Evolutionary conservation across 495 filamentous ascomycete species (phyloP), one percentile per base, ranked within the genome.

Genomic region (Penicillium desertorum): DNA sequence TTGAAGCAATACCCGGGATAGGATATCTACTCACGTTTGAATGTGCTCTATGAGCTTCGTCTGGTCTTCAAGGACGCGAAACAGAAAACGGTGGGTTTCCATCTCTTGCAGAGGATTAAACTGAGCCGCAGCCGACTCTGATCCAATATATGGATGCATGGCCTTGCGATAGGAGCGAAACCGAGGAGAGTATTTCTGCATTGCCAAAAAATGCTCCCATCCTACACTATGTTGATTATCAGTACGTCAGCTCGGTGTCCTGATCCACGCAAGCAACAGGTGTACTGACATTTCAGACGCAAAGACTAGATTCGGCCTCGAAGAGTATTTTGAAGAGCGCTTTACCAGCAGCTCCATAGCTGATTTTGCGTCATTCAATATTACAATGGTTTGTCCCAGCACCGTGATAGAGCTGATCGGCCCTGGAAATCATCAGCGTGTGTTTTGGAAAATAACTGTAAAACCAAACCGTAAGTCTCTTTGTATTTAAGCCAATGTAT

Each of bases 401-500:
- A 79, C 65, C 2, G 73, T 78, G 6, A 83, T 46, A 17, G 78
- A 83, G 57, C 78, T 82, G 16, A 83, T 5, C 23, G 23, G 23
- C 23, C 23, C 23, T 25, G 5, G 23, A 5, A 3, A 5, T 25
- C 23, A 25, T 34, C 30, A 34, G 30, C 30, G 30, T 34, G 30
- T 34, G 10, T 5, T 34, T 34, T 12, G 30, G 30, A 12, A 4
- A 34, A 34, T 4, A 12, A 0, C 0, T 11, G 0, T 34, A 12
- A 34, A 34, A 12, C 0, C 30, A 5, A 34, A 12, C 23, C 23
- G 5, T 25, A 25, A 25, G 23, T 25, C 23, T 25, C 23, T 25
- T 6, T 25, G 23, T 25, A 25, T 25, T 25, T 25, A 5, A 25
- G 23, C 23, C 23, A 25, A 25, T 25, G 23, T 5, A 25, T 25